phyloP scores from a whole-genome alignment of 352 stramenopile species.

The Globisporangium orthogonon region DNA sequence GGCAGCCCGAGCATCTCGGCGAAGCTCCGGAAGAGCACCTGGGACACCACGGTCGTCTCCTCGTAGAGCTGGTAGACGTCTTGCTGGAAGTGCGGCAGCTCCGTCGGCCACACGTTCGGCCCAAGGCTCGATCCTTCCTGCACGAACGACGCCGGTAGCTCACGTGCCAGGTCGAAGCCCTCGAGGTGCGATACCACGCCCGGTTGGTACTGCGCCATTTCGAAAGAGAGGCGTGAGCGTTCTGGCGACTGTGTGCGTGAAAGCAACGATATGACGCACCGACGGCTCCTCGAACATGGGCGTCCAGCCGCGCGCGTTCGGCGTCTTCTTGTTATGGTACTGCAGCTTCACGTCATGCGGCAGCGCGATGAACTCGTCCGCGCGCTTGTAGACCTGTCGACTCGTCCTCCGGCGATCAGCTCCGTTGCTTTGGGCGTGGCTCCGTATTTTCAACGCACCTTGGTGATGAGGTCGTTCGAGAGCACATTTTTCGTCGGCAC shows the following conservation, averaged over 20 bases:
- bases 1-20: slow-evolving; percentile 71
- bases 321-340: slow-evolving; percentile 73
- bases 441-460: slow-evolving; percentile 13
- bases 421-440: too few relatives aligned
- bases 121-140: slow-evolving; percentile 62
- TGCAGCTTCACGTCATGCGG: slow-evolving; percentile 55
- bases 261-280: slow-evolving; percentile 25
- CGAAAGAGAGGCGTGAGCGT: too few relatives aligned
- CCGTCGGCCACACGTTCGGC: slow-evolving; percentile 65
- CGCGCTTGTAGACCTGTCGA: slow-evolving; percentile 42
- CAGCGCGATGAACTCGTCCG: slow-evolving; percentile 65
- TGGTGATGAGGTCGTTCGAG: slow-evolving; percentile 36
- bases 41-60: slow-evolving; percentile 56
- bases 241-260: too few relatives aligned
- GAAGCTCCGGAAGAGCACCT: slow-evolving; percentile 66
- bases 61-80: slow-evolving; percentile 76
- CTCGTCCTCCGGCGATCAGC: background rate
- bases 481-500: slow-evolving; percentile 61
- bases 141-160: slow-evolving; percentile 46
- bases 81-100: slow-evolving; percentile 50
- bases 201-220: slow-evolving; percentile 73
- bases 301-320: slow-evolving; percentile 72
- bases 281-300: slow-evolving; percentile 81
- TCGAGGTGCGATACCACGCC: slow-evolving; percentile 72
- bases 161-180: slow-evolving; percentile 65